A percentile compares a stretch with the other conserved stretches of the same genome.
Conservation (phyloP, 306 rosid species). For the Trichosanthes truncata region DNA sequence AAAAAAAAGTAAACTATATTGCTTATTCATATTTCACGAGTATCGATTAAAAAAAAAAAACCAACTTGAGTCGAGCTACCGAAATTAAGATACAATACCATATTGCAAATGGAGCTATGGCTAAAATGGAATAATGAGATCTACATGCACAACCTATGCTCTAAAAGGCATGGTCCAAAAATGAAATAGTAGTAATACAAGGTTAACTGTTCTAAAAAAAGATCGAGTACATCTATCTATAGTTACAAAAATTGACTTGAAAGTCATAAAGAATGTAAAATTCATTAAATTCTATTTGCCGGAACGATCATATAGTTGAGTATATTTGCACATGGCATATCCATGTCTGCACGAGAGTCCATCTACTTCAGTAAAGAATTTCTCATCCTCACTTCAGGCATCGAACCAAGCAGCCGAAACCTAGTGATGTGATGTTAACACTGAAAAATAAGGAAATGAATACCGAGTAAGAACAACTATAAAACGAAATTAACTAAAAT, state of each 20-base stretch:
- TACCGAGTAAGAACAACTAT: neutral
- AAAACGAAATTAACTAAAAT: neutral
- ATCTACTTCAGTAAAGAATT: neutral
- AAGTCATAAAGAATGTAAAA: constrained; percentile 2
- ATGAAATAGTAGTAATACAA: neutral
- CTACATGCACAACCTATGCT: constrained; percentile 6
- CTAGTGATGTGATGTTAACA: constrained; percentile 12
- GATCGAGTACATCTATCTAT: constrained; percentile 6
- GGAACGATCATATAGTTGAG: neutral
- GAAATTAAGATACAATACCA: neutral
- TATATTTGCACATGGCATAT: neutral
- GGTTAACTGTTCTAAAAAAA: neutral
- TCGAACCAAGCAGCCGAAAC: neutral
- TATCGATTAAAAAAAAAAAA: neutral
- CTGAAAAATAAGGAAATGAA: constrained; percentile 7
- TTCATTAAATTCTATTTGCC: neutral
- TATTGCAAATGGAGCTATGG: constrained; percentile 1
- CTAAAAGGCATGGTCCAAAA: neutral
- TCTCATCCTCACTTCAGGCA: constrained; percentile 2
- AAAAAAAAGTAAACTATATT: neutral
- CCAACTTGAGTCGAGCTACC: neutral
- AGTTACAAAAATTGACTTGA: constrained; percentile 9
- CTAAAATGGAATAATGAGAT: neutral
- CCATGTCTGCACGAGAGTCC: neutral
- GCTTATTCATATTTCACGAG: neutral